phyloP scores from a whole-genome alignment of 192 early-diverging fungal species.

The Coemansia sp. region DNA sequence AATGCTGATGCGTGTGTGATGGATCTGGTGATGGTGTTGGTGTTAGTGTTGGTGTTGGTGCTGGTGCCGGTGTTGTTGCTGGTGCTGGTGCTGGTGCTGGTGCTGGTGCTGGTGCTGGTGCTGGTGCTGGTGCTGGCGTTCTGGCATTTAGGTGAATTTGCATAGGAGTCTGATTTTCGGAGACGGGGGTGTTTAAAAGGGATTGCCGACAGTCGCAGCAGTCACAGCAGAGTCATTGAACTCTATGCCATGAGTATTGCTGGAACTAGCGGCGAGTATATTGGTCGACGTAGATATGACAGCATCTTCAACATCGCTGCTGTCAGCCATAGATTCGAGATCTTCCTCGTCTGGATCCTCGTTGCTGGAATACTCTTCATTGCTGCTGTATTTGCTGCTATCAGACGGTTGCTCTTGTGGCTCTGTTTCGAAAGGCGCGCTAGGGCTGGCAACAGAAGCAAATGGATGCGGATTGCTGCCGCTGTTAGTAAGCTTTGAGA shows the following conservation, averaged over 20 bases:
- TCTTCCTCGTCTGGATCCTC: slow-evolving; percentile 13
- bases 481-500: slow-evolving; percentile 35
- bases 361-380: slow-evolving; percentile 13
- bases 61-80: too few relatives aligned
- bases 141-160: slow-evolving; percentile 7
- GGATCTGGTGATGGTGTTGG: neutral
- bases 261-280: slow-evolving; percentile 32
- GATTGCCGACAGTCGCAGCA: slow-evolving; percentile 49
- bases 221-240: slow-evolving; percentile 24
- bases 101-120: neutral
- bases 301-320: slow-evolving; percentile 2
- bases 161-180: slow-evolving; percentile 17
- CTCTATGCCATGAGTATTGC: slow-evolving; percentile 24
- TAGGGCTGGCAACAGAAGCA: neutral
- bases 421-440: neutral
- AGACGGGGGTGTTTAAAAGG: slow-evolving; percentile 58
- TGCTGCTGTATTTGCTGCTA: neutral
- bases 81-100: slow-evolving; percentile 8
- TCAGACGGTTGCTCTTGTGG: neutral
- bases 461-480: neutral
- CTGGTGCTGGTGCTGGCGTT: neutral
- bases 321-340: slow-evolving; percentile 7
- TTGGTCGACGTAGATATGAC: slow-evolving; percentile 8
- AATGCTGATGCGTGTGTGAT: neutral
- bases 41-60: neutral